Conservation (phyloP, 2,329 filamentous ascomycete species). For the Cladosporium sp. region DNA sequence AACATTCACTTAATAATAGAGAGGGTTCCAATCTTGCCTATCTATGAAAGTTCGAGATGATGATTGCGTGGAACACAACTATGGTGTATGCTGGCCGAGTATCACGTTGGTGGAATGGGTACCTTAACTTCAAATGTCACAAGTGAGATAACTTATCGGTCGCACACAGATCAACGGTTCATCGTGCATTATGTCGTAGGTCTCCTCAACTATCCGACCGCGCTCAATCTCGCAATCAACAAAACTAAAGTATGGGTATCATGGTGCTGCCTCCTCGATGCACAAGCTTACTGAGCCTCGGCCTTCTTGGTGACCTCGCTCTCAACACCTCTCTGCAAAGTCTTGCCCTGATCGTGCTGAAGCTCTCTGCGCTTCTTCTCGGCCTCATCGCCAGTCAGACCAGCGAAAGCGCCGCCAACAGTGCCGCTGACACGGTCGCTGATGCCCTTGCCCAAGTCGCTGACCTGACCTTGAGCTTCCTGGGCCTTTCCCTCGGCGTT, state of each 20-base stretch:
- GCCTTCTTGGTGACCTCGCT: slow-evolving; percentile 74
- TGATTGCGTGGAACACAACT: not conserved
- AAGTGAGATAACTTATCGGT: not conserved
- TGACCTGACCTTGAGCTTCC: slow-evolving; percentile 80
- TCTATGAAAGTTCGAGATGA: not conserved
- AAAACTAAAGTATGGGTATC: slow-evolving; percentile 6
- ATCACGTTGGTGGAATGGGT: not conserved
- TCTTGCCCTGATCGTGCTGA: slow-evolving; percentile 81
- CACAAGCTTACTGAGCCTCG: not conserved
- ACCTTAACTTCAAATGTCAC: not conserved
- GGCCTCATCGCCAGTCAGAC: slow-evolving; percentile 68
- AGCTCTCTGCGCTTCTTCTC: slow-evolving; percentile 66
- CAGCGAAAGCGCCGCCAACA: slow-evolving; percentile 70
- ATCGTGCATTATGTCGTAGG: not conserved
- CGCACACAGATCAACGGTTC: not conserved
- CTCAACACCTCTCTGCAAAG: slow-evolving; percentile 79
- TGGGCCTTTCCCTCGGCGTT: slow-evolving; percentile 78
- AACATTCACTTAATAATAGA: not conserved
- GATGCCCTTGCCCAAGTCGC: slow-evolving; percentile 68
- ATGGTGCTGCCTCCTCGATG: not conserved
- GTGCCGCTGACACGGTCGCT: slow-evolving; percentile 60
- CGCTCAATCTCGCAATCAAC: not conserved
- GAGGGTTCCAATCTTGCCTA: not conserved
- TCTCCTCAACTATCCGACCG: not conserved
- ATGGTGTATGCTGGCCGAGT: not conserved